Base-by-base conservation (phyloP, 2,329 filamentous ascomycete genomes). In the Lasiodiplodia sp. region DNA sequence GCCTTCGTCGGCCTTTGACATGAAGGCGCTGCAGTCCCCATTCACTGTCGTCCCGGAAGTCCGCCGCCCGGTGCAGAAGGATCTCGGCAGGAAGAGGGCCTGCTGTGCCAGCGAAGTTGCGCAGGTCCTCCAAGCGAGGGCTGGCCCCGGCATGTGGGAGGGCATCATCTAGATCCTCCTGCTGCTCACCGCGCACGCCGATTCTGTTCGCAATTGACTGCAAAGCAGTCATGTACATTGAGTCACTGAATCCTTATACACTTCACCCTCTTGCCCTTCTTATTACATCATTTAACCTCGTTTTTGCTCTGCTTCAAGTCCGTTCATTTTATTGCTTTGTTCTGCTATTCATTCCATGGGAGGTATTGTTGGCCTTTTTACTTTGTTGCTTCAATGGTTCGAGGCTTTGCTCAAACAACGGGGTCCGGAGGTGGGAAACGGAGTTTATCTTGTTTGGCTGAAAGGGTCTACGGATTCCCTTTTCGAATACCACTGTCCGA, bases 101-200 rank as follows among this genome's bases (percentile, higher is more conserved):
- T 91, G 90, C 81, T 91, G 88, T 79, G 86, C 88, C 55, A 82
- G 86, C 16, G 88, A 91, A 77, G 87, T 84, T 67, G 81, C 83
- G 23, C 82, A 80, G 69, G 78, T 81, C 51, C 85, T 85, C 74
- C 79, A 84, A 83, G 69, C 86, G 79, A 57, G 78, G 84, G 83
- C 83, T 53, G 87, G 87, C 44, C 86, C 87, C 49, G 88, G 89
- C 65, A 90, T 91, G 87, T 91, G 90, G 89, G 83, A 87, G 69
- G 87, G 86, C 67, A 88, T 91, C 71, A 80, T 91, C 64, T 80
- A 74, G n/a, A 10, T 44, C 51, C 21, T 38, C 16, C 18, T 10
- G 14, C 8, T 31, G 16, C 58, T 31, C 44, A 25, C 1, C 21
- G 21, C 34, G 63, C 51, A 56, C 51, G 51, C n/a, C 60, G 51